A percentile compares a stretch with the other conserved stretches of the same genome.
Evolutionary conservation across 805 yeast species (phyloP).

Genomic region (Yarrowia divulgata): DNA sequence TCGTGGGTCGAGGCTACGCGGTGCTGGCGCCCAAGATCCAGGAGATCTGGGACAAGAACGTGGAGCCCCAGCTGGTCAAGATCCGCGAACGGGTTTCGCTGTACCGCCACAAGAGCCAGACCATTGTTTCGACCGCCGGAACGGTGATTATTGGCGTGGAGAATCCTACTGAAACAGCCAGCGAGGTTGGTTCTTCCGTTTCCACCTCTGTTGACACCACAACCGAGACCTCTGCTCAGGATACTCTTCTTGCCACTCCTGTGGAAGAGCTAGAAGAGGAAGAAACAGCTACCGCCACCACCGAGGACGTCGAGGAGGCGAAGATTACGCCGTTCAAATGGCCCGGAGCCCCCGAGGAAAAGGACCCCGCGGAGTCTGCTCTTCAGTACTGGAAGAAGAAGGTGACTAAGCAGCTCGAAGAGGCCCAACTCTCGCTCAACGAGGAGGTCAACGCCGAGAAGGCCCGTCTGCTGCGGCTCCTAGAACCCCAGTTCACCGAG

Average conservation of each 20-base stretch:
- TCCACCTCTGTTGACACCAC: slow-evolving; percentile 7
- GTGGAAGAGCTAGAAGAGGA: slow-evolving; percentile 8
- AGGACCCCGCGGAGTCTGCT: slow-evolving; percentile 21
- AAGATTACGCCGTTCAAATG: slow-evolving; percentile 36
- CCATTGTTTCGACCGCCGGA: slow-evolving; percentile 30
- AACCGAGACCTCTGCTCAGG: not conserved
- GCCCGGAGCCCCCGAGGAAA: slow-evolving; percentile 20
- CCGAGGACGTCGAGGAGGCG: slow-evolving; percentile 14
- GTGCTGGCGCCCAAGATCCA: slow-evolving; percentile 41
- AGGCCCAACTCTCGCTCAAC: slow-evolving; percentile 44
- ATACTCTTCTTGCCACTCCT: slow-evolving; percentile 3
- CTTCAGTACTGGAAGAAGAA: slow-evolving; percentile 44
- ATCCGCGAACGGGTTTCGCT: slow-evolving; percentile 44
- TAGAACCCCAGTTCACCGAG: slow-evolving; percentile 45
- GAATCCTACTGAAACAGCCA: slow-evolving; percentile 17
- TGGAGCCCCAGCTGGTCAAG: slow-evolving; percentile 46
- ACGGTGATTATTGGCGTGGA: slow-evolving; percentile 38
- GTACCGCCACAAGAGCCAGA: slow-evolving; percentile 37
- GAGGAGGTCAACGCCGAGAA: slow-evolving; percentile 46
- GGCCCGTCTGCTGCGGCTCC: slow-evolving; percentile 40
- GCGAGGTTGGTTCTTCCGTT: not conserved
- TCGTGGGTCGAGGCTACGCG: not conserved
- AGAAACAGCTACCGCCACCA: not conserved
- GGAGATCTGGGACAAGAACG: slow-evolving; percentile 42
- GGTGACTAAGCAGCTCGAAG: slow-evolving; percentile 44